These are phyloP conservation scores for Mucor indicus DNA, from an alignment of 371 early-diverging fungal species.

Conservation along the genomic window DNA sequence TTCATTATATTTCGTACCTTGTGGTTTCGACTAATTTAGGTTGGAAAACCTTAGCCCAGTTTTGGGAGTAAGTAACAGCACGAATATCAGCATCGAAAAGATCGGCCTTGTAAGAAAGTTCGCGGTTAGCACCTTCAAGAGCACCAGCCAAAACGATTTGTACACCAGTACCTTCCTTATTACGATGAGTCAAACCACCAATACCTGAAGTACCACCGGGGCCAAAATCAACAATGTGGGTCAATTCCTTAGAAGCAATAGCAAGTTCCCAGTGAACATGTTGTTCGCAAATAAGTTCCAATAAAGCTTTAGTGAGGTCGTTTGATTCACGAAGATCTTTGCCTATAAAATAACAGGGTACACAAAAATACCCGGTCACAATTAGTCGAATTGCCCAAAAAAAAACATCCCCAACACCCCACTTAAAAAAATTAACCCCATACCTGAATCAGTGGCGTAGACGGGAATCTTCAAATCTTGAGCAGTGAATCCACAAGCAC, in stretches of 20 bases:
- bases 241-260: conserved; percentile 65
- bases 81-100: conserved; percentile 78
- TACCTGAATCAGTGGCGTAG: conserved; percentile 75
- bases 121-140: conserved; percentile 60
- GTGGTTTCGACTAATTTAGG: conserved; percentile 68
- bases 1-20: conserved; percentile 20
- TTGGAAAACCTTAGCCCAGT: conserved; percentile 89
- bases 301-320: conserved; percentile 66
- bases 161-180: conserved; percentile 95
- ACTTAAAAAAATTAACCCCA: conserved; percentile 10
- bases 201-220: conserved; percentile 90
- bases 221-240: conserved; percentile 94
- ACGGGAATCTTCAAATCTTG: conserved; percentile 70
- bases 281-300: conserved; percentile 76
- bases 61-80: conserved; percentile 81
- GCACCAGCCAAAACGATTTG: conserved; percentile 81
- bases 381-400: neutral
- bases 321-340: conserved; percentile 60
- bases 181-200: conserved; percentile 85
- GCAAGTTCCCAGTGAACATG: conserved; percentile 91
- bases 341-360: conserved; percentile 36
- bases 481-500: conserved; percentile 56
- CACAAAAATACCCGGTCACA: neutral
- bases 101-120: conserved; percentile 80
- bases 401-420: conserved; percentile 41